Percentiles rank a stretch among this genome's conserved stretches.
Conservation (phyloP, 768 basidiomycete genomes). For the Tylopilus subfusipes region DNA sequence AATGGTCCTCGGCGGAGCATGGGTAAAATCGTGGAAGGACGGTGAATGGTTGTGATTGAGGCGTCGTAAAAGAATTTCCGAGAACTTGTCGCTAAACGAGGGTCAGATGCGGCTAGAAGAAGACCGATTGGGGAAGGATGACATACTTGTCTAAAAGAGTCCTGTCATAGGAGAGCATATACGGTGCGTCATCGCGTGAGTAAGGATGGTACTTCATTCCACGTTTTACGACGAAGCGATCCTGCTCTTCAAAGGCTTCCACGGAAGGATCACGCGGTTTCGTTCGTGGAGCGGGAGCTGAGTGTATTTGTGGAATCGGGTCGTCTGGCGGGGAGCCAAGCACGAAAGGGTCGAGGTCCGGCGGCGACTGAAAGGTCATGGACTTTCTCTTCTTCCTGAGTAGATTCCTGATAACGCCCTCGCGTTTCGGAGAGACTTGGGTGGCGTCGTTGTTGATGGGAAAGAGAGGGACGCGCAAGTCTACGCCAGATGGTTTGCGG, state of each 20-base stretch:
- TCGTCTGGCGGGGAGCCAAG: slow-evolving; percentile 4
- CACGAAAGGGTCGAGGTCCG: slow-evolving; percentile 9
- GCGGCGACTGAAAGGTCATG: not conserved
- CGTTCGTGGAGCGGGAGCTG: not conserved
- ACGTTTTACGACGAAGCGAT: slow-evolving; percentile 24
- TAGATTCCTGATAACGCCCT: slow-evolving; percentile 15
- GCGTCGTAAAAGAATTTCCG: slow-evolving; percentile 50
- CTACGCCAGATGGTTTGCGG: slow-evolving; percentile 9
- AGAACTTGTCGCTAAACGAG: slow-evolving; percentile 53
- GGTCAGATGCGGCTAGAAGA: slow-evolving; percentile 10
- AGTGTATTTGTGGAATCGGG: not conserved
- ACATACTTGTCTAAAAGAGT: slow-evolving; percentile 56
- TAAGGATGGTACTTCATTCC: slow-evolving; percentile 57
- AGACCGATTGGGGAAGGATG: slow-evolving; percentile 6
- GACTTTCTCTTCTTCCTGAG: slow-evolving; percentile 27
- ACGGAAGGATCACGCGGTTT: slow-evolving; percentile 9
- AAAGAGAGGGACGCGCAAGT: slow-evolving; percentile 11
- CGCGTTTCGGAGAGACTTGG: slow-evolving; percentile 20
- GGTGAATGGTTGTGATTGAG: slow-evolving; percentile 53
- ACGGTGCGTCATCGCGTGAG: slow-evolving; percentile 43
- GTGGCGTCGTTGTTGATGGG: slow-evolving; percentile 4
- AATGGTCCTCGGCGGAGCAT: slow-evolving; percentile 48
- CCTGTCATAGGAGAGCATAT: slow-evolving; percentile 66
- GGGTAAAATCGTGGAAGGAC: slow-evolving; percentile 53
- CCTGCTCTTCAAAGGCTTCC: slow-evolving; percentile 20